Base-by-base conservation (phyloP, 768 basidiomycete genomes). In the Termitomyces sp. region DNA sequence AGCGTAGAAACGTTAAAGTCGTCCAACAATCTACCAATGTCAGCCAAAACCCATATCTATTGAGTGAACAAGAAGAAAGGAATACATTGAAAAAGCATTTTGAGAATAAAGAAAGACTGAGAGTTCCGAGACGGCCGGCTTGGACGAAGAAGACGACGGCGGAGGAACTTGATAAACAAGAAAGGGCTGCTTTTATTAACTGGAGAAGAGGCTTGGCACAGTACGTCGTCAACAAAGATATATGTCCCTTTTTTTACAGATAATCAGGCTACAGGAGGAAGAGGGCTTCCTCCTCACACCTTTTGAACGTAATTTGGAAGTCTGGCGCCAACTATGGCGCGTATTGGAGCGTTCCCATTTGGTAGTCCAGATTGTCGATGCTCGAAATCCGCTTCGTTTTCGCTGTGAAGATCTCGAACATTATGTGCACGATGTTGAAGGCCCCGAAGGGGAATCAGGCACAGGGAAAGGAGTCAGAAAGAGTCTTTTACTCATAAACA, bases 241-340 rank as follows among this genome's bases (percentile, higher is more conserved):
- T 30, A 13, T 49, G 10, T 28, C 26, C 56, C 44, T 24, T 10
- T 48, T 7, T 38, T 65, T 18, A 61, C 9, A 46, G 33, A 40
- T 49, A 45, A 49, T 32, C 57, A 97, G 94, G 57, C 76, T 98
- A 13, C 93, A 96, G 68, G 94, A 97, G 65, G 78, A 82, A 60
- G 89, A 96, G 56, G 82, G 85, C 42, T 83, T 98, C 30, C 80
- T 98, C n/a, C 77, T 98, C 1, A 96, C 95, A 0, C 96, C 94
- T 5, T 99, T 97, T 66, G 97, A 99, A 69, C 88, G 94, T 50
- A 99, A 98, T 68, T 74, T 99, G 33, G 95, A 98, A 77, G 97
- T 99, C 13, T 98, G 97, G 96, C 79, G 97, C 44, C 97, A 99
- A 67, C 81, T 99, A 8, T 99, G 97, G 97, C 81, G 97, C 53